Base-by-base conservation (phyloP, 805 yeast genomes). In the Kodamaea kaohsiungensis region DNA sequence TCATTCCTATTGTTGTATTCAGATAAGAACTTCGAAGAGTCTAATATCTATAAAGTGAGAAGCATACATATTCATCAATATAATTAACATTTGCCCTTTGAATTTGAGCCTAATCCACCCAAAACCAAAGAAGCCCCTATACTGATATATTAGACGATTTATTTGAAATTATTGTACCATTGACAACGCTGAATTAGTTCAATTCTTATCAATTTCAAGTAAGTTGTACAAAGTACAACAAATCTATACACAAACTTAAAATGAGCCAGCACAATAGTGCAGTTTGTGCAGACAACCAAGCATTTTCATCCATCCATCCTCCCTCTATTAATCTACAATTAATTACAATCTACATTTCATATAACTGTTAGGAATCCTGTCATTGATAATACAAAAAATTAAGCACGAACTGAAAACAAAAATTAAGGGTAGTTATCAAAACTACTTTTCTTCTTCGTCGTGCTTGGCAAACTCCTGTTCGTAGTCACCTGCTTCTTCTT, bases 391-490 rank as follows among this genome's bases (percentile, higher is more conserved):
- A 30, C 35, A 30, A 30, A 30, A 30, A 30, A 22, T 30, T 30
- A 30, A 30, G 35, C 10, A 30, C 35, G 35, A 30, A 30, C 35
- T 30, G 35, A 30, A 51, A 30, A 10, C 43, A 33, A 19, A 15
- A 22, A 3, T 37, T 8, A 22, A 42, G 13, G 3, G 35, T 30
- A 30, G 35, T 30, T 30, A 10, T 30, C 35, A 30, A 30, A 30
- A 30, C 35, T 30, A 30, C 35, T 30, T 30, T 30, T 5, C 35
- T 12, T 40, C 43, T 35, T 69, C 73, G 55, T 70, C 75, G 58
- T 72, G 77, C 60, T 78, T 79, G 57, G 81, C 83, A 70, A 82
- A 79, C 67, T 77, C 83, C 65, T 76, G 78, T 63, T 80, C 86
- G 22, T 40, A 43, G 37, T 33, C 48, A 15, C 46, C 53, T 10